Base-by-base conservation (phyloP, 2,329 filamentous ascomycete genomes). In the Lasiodiplodia sp. region DNA sequence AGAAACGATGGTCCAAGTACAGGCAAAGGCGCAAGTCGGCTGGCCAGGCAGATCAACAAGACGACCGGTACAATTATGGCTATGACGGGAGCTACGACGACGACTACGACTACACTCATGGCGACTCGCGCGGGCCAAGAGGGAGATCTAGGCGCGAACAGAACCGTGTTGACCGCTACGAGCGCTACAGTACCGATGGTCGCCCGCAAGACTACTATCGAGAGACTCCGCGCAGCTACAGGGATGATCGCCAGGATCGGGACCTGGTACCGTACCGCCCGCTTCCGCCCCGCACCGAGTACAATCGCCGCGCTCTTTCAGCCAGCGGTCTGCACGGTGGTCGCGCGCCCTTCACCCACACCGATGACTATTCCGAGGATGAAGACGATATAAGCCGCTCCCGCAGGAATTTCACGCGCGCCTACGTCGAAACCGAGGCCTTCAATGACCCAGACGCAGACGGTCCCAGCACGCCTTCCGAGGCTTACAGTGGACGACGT, bases 341-440 rank as follows among this genome's bases (percentile, higher is more conserved):
- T 18, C 65, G 65, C 55, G 55, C 44, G n/a, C 65, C 65, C 28
- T 67, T 67, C 44, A 37, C 65, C 4, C 31, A 67, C 14, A 51
- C 44, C 21, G 47, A 63, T 11, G 66, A 68, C 53, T 57, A 68
- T 37, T 55, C 56, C 3, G 66, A 68, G 56, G 56, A 60, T 16
- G 66, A 68, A 16, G 66, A 68, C 25, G 56, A 68, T 10, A 53
- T 55, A 7, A 58, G 49, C 31, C 67, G 67, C 18, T 57, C 51
- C 11, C 67, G 67, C n/a, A 65, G 62, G 37, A 37, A 64, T 31
- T 68, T 68, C 10, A 65, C 60, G 7, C 67, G 67, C 38, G 58
- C 67, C 51, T 68, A 49, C 23, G 67, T 68, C 52, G 67, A 68
- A 25, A 68, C 67, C 12, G 40, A 37, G 31, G 67, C 67, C 8